Percentiles rank a stretch among this genome's conserved stretches.
Conservation (phyloP, 495 filamentous ascomycete genomes). For the Penicillium paradoxum region DNA sequence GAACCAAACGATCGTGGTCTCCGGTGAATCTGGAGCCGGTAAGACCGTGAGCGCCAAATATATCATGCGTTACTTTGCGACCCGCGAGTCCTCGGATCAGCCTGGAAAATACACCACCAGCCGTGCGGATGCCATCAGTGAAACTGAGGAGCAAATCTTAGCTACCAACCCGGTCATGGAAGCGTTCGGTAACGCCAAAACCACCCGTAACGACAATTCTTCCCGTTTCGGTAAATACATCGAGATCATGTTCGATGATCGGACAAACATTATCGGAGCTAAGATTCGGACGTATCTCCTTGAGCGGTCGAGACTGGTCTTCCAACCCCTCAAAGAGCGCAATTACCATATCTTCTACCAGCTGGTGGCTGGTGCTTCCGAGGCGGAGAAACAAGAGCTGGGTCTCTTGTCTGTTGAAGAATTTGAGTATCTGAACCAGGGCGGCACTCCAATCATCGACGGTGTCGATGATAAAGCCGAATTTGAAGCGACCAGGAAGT, state of each 20-base stretch:
- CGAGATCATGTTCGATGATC: conserved; percentile 97
- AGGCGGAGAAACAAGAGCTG: conserved; percentile 73
- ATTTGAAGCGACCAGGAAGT: conserved; percentile 80
- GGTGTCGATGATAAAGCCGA: conserved; percentile 95
- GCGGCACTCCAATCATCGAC: conserved; percentile 83
- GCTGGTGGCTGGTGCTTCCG: conserved; percentile 87
- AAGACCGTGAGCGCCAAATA: conserved; percentile 99
- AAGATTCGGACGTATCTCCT: conserved; percentile 95
- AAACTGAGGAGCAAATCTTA: conserved; percentile 96
- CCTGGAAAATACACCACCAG: conserved; percentile 74
- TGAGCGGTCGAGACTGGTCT: conserved; percentile 95
- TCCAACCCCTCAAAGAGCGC: conserved; percentile 93
- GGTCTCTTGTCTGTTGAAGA: conserved; percentile 77
- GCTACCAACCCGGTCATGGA: conserved; percentile 99
- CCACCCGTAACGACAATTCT: conserved; percentile 97
- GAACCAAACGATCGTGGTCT: conserved; percentile 98
- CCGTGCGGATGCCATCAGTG: conserved; percentile 84
- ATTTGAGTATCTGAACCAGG: conserved; percentile 95
- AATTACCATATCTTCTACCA: conserved; percentile 99
- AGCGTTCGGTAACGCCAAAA: conserved; percentile 99
- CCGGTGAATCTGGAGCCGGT: conserved; percentile 95
- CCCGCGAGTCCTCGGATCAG: conserved; percentile 87
- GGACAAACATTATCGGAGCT: conserved; percentile 94
- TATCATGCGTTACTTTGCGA: conserved; percentile 99
- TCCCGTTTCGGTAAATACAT: conserved; percentile 99